phyloP scores from a whole-genome alignment of 495 filamentous ascomycete genomes.

The Trichoderma erinaceum region DNA sequence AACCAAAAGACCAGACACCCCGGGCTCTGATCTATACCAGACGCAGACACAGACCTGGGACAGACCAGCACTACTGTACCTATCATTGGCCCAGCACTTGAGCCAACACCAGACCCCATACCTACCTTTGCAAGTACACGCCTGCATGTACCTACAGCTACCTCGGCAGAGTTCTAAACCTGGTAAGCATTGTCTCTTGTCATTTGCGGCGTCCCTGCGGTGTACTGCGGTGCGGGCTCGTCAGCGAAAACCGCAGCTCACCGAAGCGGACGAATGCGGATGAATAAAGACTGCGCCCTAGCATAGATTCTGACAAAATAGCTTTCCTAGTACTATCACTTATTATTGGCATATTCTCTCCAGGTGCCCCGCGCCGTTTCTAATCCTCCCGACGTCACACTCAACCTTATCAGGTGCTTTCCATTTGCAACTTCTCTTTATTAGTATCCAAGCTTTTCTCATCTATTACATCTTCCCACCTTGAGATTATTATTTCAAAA shows the following conservation, averaged over 20 bases:
- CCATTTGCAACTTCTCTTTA: background rate
- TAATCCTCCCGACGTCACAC: constrained; percentile 1
- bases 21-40: no score
- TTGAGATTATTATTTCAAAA: background rate
- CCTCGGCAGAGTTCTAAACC: background rate
- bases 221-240: background rate
- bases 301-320: background rate
- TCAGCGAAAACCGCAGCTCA: constrained; percentile 1
- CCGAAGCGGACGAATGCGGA: constrained; percentile 4
- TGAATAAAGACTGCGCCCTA: background rate
- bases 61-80: no score
- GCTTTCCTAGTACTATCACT: background rate
- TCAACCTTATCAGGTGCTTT: background rate
- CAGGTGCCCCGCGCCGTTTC: background rate
- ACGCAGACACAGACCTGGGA: no score
- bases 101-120: no score
- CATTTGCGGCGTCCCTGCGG: no score
- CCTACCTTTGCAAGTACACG: no score
- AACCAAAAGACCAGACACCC: no score
- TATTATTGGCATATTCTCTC: constrained; percentile 1
- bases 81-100: no score
- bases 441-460: background rate
- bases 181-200: background rate
- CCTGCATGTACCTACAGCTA: no score
- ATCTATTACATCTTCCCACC: background rate